Conservation (phyloP, 2,329 filamentous ascomycete genomes). For the Cercospora janseana region DNA sequence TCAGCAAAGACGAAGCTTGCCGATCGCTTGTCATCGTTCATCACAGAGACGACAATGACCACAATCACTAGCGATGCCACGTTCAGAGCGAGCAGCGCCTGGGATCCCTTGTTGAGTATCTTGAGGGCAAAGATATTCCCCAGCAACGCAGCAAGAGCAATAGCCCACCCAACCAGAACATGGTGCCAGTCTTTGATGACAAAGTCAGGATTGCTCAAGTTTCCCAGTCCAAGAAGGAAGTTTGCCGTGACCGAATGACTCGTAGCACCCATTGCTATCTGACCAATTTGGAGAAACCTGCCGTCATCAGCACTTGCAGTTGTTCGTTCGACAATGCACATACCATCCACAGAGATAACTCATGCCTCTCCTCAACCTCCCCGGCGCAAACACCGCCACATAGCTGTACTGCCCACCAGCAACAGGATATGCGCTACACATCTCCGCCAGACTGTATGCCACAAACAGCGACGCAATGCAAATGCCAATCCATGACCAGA, state of each 20-base stretch:
- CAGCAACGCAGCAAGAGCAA: constrained; percentile 46
- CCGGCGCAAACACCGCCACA: constrained; percentile 57
- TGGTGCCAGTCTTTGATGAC: constrained; percentile 58
- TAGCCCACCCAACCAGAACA: constrained; percentile 52
- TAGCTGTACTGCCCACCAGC: constrained; percentile 59
- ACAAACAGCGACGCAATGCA: constrained; percentile 53
- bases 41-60: constrained; percentile 53
- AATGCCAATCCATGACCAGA: constrained; percentile 57
- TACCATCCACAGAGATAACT: constrained; percentile 42
- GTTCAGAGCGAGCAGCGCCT: constrained; percentile 54
- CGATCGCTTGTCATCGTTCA: constrained; percentile 54
- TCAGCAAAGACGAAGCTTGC: constrained; percentile 56
- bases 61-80: constrained; percentile 54
- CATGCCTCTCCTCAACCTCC: constrained; percentile 31
- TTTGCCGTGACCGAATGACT: constrained; percentile 50
- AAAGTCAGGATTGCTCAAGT: constrained; percentile 52
- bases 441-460: constrained; percentile 60
- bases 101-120: constrained; percentile 53
- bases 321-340: neutral
- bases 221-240: constrained; percentile 56
- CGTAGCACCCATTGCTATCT: constrained; percentile 36
- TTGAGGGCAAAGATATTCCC: constrained; percentile 54
- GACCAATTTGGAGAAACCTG: constrained; percentile 24
- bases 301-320: neutral
- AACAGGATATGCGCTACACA: constrained; percentile 56